Evolutionary conservation across 2,329 filamentous ascomycete genomes (phyloP), one percentile per base, ranked within the genome.

Genomic region (Fusarium siculi): DNA sequence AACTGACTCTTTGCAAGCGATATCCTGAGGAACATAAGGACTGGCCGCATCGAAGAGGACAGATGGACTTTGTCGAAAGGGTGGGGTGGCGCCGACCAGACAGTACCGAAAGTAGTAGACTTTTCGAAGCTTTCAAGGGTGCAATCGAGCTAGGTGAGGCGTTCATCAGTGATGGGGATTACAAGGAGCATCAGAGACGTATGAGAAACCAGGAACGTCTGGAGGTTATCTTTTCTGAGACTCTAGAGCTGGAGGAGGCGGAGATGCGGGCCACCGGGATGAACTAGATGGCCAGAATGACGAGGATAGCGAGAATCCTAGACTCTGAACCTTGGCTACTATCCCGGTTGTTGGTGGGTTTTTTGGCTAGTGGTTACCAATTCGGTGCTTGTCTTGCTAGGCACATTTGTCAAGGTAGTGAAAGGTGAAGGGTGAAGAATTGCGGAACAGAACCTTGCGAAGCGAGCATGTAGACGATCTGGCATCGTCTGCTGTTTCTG

Each of bases 401-500:
- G 18, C 12, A 5, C 18, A 3, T 19, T 16, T 34, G 32, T 5
- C 0, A 19, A 19, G 49, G 21, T 52, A 21, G 18, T 2, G 30
- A 25, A 11, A 18, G 19, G 23, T 19, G 30, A 8, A 23, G 21
- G 15, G 30, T 9, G 8, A 34, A 7, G n/a, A 2, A 5, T 23
- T 6, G 11, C 7, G 30, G n/a, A 19, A 19, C 7, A 25, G 19
- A 39, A 12, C 14, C 23, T 37, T 28, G 19, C 1, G 7, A 9
- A 16, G 23, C n/a, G 10, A 16, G 2, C 14, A 9, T 11, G 6
- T 7, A n/a, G 34, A 10, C 8, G 8, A 30, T 8, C 5, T 21
- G 0, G 7, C 7, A n/a, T n/a, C 15, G 19, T 18, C 2, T 28
- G 4, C 23, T 30, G 0, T 7, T 28, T 42, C 23, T n/a, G 19